Evolutionary conservation across 1,139 yeast genomes (phyloP), one percentile per base, ranked within the genome.

Genomic region (Blastobotrys persicus): DNA sequence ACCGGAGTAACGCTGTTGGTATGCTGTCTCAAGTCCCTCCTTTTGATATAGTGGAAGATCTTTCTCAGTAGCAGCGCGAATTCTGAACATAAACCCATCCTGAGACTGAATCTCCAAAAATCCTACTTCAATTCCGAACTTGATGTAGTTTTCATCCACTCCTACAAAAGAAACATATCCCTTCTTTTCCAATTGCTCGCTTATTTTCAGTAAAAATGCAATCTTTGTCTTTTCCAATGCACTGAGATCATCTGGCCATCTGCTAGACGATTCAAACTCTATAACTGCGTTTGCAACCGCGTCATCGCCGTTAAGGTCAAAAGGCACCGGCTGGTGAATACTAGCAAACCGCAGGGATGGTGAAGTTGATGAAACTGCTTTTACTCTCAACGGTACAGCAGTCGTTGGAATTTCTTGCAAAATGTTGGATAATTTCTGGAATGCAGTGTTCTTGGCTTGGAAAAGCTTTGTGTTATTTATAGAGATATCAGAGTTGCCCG

Each of bases 201-300:
- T 77, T 14, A 91, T 78, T 59, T 86, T 85, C 46, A 94, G 66
- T 58, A 92, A 71, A 59, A 94, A 88, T 4, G 98, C 98, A 34
- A 92, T 78, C 64, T 94, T 94, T 14, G 96, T 86, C 61, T 85
- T 83, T 64, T 92, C 98, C 51, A 89, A 72, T 0, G 97, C 91
- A 33, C 76, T 72, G 3, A 88, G 66, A 65, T 92, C 96, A 67
- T 88, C 96, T 1, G 99, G 98, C 99, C 98, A 94, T 66, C 83
- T 81, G n/a, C 81, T 76, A 1, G 96, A 86, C 2, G 87, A 74
- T 70, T 94, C 98, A 67, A 94, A 88, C 67, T 89, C 96, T 43
- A 94, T 67, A 11, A 91, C 76, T 20, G 84, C 82, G 46, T 85
- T 89, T 57, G 86, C 88, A 74, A 88, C 80, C 59, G 85, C 86